A percentile compares a stretch with the other conserved stretches of the same genome.
These are phyloP conservation scores for Lactarius akahatsu DNA, from an alignment of 768 basidiomycete genomes.

Conservation along the genomic window DNA sequence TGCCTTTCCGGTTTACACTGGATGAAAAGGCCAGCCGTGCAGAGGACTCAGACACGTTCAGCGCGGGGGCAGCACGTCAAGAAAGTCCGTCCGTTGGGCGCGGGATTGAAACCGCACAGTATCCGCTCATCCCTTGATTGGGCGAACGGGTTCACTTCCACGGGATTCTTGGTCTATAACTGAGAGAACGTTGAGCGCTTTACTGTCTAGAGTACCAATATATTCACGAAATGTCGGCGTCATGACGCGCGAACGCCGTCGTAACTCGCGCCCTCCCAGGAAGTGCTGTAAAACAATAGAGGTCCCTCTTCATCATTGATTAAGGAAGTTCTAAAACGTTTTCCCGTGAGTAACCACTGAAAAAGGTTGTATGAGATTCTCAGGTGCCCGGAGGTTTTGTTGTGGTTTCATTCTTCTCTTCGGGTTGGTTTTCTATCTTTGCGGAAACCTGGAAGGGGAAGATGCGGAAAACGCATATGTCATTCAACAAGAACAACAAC, in stretches of 20 bases:
- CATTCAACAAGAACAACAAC: conserved; percentile 14
- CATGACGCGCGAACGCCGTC: conserved; percentile 24
- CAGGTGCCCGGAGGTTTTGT: conserved; percentile 16
- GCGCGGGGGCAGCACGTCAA: conserved; percentile 1
- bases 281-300: conserved; percentile 28
- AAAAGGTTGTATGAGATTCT: conserved; percentile 16
- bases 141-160: conserved; percentile 14
- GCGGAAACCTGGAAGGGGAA: conserved; percentile 61
- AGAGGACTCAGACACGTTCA: conserved; percentile 13
- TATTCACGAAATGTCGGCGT: conserved; percentile 22
- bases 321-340: conserved; percentile 17
- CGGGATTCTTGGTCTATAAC: conserved; percentile 19
- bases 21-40: conserved; percentile 12
- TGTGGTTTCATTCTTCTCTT: conserved; percentile 37
- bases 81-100: conserved; percentile 6
- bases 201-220: conserved; percentile 24
- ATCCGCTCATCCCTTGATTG: conserved; percentile 20
- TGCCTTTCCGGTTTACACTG: neutral
- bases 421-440: conserved; percentile 65
- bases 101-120: conserved; percentile 20
- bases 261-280: conserved; percentile 14
- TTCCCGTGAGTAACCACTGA: conserved; percentile 4
- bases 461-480: conserved; percentile 28
- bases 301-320: conserved; percentile 17
- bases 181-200: conserved; percentile 22